phyloP scores from a whole-genome alignment of 371 early-diverging fungal species.

The Zancudomyces culisetae region DNA sequence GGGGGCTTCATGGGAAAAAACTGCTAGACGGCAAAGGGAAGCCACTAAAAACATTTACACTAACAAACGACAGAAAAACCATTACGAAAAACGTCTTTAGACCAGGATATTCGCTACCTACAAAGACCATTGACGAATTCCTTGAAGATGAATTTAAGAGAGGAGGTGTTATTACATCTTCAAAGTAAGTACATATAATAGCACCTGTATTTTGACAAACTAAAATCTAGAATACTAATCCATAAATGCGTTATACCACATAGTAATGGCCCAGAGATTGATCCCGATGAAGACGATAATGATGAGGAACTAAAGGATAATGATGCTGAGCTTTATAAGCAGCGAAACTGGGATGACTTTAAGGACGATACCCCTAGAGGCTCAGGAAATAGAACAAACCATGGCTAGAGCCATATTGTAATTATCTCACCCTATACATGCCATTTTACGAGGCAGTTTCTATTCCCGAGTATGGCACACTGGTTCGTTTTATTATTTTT shows the following conservation, averaged over 20 bases:
- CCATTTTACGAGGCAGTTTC: too few relatives aligned
- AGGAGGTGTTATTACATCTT: constrained; percentile 71
- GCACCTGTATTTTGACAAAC: background rate
- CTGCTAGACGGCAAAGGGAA: constrained; percentile 37
- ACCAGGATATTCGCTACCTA: constrained; percentile 74
- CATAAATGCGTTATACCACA: too few relatives aligned
- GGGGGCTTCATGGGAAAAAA: constrained; percentile 28
- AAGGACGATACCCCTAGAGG: constrained; percentile 81
- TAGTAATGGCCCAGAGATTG: constrained; percentile 37
- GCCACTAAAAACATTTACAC: constrained; percentile 73
- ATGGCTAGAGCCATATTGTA: too few relatives aligned
- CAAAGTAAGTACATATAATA: constrained; percentile 12
- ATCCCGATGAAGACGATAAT: constrained; percentile 55
- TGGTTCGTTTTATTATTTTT: too few relatives aligned
- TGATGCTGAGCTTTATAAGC: constrained; percentile 61
- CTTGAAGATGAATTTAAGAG: constrained; percentile 64
- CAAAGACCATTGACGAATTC: constrained; percentile 93
- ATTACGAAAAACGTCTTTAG: constrained; percentile 65
- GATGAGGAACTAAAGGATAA: constrained; percentile 46
- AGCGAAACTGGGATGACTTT: constrained; percentile 82
- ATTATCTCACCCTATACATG: too few relatives aligned
- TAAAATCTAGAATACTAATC: too few relatives aligned
- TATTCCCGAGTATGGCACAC: too few relatives aligned
- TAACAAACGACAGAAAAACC: constrained; percentile 55
- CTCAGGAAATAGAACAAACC: constrained; percentile 48